Conservation (phyloP, 805 yeast species). For the Candida broadrunensis region DNA sequence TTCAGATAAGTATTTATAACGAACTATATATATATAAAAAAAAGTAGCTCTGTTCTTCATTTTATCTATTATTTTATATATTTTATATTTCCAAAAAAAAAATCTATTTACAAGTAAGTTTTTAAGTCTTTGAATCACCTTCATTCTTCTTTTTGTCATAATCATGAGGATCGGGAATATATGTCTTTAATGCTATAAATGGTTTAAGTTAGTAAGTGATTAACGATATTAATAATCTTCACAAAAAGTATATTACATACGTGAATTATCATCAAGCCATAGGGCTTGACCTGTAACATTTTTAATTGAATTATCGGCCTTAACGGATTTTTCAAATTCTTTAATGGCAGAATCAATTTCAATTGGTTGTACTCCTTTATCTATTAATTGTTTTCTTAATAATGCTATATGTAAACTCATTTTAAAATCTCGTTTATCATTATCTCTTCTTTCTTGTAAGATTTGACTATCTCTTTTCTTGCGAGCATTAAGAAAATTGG, state of each 20-base stretch:
- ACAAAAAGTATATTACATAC: conserved; percentile 18
- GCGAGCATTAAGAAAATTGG: conserved; percentile 47
- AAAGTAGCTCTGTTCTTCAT: no score
- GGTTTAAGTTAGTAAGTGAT: conserved; percentile 12
- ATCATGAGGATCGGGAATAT: conserved; percentile 59
- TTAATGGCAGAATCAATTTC: conserved; percentile 49
- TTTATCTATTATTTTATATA: no score
- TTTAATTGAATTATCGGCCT: conserved; percentile 52
- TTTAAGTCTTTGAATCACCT: conserved; percentile 6
- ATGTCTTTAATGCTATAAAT: conserved; percentile 36
- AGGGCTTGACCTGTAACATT: conserved; percentile 53
- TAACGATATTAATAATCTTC: background rate
- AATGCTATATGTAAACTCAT: conserved; percentile 68
- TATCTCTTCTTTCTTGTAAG: conserved; percentile 49
- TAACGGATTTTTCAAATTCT: conserved; percentile 59
- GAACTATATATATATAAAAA: background rate
- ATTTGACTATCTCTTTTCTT: conserved; percentile 52
- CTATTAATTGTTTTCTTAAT: conserved; percentile 57
- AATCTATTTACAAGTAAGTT: background rate
- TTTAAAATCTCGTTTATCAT: conserved; percentile 48
- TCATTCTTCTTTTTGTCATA: conserved; percentile 40
- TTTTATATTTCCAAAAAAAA: no score
- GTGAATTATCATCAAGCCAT: conserved; percentile 57
- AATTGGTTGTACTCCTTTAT: conserved; percentile 57
- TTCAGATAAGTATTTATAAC: background rate